Conservation (phyloP, 1,284 basidiomycete genomes). For the Ceraceosorus guamensis region DNA sequence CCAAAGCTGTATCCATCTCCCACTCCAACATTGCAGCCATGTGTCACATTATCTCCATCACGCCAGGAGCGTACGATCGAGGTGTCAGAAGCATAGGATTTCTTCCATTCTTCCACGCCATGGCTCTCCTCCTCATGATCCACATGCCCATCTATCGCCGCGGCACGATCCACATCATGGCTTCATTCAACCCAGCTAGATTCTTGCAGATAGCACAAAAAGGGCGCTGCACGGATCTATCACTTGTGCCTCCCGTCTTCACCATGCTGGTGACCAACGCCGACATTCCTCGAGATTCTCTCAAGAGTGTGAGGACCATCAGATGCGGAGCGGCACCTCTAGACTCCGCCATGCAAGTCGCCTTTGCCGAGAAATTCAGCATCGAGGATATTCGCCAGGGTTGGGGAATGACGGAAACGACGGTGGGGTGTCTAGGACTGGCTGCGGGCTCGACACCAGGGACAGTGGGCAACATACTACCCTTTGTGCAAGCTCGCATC, state of each 20-base stretch:
- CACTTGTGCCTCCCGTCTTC: constrained; percentile 18
- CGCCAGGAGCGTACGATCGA: constrained; percentile 10
- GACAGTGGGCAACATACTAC: constrained; percentile 18
- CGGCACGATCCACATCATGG: not conserved
- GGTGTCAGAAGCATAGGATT: constrained; percentile 7
- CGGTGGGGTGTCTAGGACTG: constrained; percentile 19
- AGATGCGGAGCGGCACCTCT: constrained; percentile 22
- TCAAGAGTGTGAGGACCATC: constrained; percentile 1
- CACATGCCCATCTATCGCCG: not conserved
- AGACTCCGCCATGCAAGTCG: constrained; percentile 13
- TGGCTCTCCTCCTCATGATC: constrained; percentile 13
- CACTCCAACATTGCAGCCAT: constrained; percentile 12
- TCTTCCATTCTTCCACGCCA: constrained; percentile 23
- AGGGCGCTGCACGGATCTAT: not conserved
- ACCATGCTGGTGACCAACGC: constrained; percentile 10
- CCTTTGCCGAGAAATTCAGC: constrained; percentile 16
- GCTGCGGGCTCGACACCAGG: constrained; percentile 12
- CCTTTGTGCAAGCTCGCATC: not conserved
- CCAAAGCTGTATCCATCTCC: constrained; percentile 12
- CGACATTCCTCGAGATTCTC: constrained; percentile 10
- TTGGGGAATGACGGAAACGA: constrained; percentile 29
- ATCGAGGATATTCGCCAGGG: constrained; percentile 15
- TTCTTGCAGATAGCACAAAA: no score
- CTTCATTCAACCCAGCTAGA: not conserved
- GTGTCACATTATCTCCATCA: constrained; percentile 10